A percentile compares a stretch with the other conserved stretches of the same genome.
These are phyloP conservation scores for Cymbopogon flexuosus DNA, from an alignment of 202 grass and related monocot genomes.

Conservation along the genomic window DNA sequence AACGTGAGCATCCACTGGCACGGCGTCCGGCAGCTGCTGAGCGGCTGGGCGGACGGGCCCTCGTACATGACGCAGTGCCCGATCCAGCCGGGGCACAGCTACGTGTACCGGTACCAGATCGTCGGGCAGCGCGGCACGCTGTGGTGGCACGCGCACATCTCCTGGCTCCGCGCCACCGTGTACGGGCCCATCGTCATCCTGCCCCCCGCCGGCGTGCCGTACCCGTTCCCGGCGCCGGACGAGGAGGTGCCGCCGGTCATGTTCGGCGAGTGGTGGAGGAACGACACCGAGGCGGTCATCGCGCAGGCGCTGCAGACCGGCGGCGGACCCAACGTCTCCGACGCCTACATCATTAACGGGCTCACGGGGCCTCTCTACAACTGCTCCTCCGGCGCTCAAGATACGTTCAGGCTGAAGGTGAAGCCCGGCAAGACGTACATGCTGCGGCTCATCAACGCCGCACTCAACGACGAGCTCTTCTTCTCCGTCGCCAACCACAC, in stretches of 20 bases:
- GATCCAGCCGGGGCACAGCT: constrained; percentile 47
- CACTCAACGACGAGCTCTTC: constrained; percentile 81
- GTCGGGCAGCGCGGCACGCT: constrained; percentile 68
- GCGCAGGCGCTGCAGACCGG: no score
- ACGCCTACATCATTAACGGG: no score
- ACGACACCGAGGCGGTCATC: no score
- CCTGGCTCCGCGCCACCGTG: constrained; percentile 68
- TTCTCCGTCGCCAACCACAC: constrained; percentile 83
- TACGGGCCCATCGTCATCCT: constrained; percentile 75
- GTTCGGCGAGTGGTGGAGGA: constrained; percentile 21
- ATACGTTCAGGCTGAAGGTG: constrained; percentile 80
- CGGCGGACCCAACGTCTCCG: no score
- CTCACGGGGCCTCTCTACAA: no score
- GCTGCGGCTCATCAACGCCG: constrained; percentile 76
- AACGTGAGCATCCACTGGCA: constrained; percentile 75
- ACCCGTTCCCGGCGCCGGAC: constrained; percentile 60
- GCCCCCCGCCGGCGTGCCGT: constrained; percentile 46
- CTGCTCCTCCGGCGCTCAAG: constrained; percentile 20
- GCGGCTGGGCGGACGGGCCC: constrained; percentile 58
- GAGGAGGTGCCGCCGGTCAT: constrained; percentile 76
- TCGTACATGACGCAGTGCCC: constrained; percentile 69
- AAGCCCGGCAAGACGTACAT: constrained; percentile 52
- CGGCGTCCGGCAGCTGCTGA: constrained; percentile 51
- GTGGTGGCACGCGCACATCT: constrained; percentile 91
- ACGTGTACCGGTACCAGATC: constrained; percentile 36